These are phyloP conservation scores for Vanrija humicola DNA, from an alignment of 1,284 basidiomycete species.

Conservation along the genomic window DNA sequence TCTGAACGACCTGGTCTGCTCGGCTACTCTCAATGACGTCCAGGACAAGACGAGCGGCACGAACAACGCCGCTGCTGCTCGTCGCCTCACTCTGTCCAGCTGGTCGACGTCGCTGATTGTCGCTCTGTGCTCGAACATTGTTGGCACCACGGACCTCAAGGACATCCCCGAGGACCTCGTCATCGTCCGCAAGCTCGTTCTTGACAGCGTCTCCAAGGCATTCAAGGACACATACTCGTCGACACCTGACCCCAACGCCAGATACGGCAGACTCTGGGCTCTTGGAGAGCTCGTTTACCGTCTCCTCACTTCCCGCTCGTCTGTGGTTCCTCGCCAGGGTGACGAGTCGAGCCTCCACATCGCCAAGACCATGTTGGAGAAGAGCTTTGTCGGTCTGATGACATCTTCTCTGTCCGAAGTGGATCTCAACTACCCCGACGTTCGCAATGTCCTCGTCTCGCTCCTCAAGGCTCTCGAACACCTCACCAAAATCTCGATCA, in stretches of 20 bases:
- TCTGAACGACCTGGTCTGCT: constrained; percentile 71
- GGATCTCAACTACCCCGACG: constrained; percentile 92
- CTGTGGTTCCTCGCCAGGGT: constrained; percentile 52
- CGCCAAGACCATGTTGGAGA: constrained; percentile 97
- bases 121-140: constrained; percentile 81
- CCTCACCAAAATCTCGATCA: constrained; percentile 91
- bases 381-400: constrained; percentile 86
- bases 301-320: constrained; percentile 70
- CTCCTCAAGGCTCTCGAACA: constrained; percentile 86
- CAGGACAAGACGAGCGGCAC: constrained; percentile 9
- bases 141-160: constrained; percentile 59
- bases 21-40: constrained; percentile 57
- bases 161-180: constrained; percentile 73
- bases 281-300: constrained; percentile 84
- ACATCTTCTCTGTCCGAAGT: constrained; percentile 88
- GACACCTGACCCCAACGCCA: constrained; percentile 65
- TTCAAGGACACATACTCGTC: constrained; percentile 69
- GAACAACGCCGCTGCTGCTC: constrained; percentile 3
- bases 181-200: constrained; percentile 80
- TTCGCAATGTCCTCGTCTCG: constrained; percentile 76
- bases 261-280: constrained; percentile 85
- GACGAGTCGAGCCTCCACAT: constrained; percentile 55
- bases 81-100: constrained; percentile 56
- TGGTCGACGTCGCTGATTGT: constrained; percentile 92
- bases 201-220: constrained; percentile 81